Evolutionary conservation across 139 green algal species (phyloP).

Genomic region (Volvox reticuliferus): DNA sequence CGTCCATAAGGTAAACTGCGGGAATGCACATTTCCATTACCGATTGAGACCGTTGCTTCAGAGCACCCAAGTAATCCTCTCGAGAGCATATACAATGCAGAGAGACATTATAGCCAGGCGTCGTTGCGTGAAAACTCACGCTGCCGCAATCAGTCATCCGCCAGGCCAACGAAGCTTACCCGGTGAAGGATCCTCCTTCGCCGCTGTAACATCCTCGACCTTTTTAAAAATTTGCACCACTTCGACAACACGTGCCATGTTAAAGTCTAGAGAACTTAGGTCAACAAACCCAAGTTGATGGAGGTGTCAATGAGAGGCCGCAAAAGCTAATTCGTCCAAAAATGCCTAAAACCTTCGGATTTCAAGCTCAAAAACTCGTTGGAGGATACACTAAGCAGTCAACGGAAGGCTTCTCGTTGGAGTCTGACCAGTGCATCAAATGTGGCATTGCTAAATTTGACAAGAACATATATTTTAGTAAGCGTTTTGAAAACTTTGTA

Average conservation of each 20-base stretch:
- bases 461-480: too few species aligned
- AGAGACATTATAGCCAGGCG: too few species aligned
- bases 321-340: background rate
- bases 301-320: background rate
- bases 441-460: too few species aligned
- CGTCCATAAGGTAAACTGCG: constrained; percentile 88
- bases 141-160: background rate
- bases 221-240: constrained; percentile 48
- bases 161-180: constrained; percentile 24
- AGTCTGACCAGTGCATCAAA: too few species aligned
- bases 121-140: background rate
- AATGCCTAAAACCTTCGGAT: background rate
- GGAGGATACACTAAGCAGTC: background rate
- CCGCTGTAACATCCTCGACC: constrained; percentile 46
- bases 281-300: background rate
- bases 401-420: background rate
- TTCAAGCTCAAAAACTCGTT: background rate
- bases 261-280: background rate
- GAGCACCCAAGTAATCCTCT: background rate
- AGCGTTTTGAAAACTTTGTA: too few species aligned
- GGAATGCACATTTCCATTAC: background rate
- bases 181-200: constrained; percentile 67
- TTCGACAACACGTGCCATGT: constrained; percentile 42
- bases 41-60: background rate
- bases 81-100: too few species aligned